Evolutionary conservation across 257 asterid genomes (phyloP).

Genomic region (Linaria vulgaris): DNA sequence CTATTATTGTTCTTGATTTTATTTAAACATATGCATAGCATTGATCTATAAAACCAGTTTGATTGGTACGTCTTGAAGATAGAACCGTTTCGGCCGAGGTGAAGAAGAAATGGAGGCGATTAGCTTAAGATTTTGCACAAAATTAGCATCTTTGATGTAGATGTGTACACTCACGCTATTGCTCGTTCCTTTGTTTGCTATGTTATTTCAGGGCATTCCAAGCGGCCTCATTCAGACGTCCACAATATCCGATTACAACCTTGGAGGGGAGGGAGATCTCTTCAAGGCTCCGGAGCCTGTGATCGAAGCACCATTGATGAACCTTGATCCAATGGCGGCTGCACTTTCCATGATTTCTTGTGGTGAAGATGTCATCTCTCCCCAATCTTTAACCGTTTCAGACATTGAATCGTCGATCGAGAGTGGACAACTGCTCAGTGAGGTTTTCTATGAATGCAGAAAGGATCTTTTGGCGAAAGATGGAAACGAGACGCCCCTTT

Average conservation of each 20-base stretch:
- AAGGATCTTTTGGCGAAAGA: conserved; percentile 88
- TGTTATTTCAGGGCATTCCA: conserved; percentile 37
- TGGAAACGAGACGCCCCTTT: conserved; percentile 56
- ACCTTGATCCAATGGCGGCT: conserved; percentile 76
- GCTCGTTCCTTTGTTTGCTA: no score
- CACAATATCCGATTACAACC: conserved; percentile 61
- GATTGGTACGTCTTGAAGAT: neutral
- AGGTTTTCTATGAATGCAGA: conserved; percentile 83
- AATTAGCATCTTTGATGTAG: no score
- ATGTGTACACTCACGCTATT: no score
- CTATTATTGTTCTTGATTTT: neutral
- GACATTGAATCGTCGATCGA: conserved; percentile 69
- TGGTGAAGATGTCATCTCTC: conserved; percentile 61
- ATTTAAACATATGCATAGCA: neutral
- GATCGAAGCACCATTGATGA: conserved; percentile 59
- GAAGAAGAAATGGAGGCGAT: neutral
- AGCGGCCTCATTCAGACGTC: conserved; percentile 42
- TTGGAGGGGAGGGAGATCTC: conserved; percentile 85
- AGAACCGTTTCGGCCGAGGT: neutral
- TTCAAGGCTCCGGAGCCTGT: conserved; percentile 80
- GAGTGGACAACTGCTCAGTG: conserved; percentile 71
- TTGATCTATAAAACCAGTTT: no score
- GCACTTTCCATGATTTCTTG: conserved; percentile 88
- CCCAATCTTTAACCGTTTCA: conserved; percentile 63
- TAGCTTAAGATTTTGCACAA: conserved; percentile 29